Conservation (phyloP, 768 basidiomycete genomes). For the Boletellus ananas region DNA sequence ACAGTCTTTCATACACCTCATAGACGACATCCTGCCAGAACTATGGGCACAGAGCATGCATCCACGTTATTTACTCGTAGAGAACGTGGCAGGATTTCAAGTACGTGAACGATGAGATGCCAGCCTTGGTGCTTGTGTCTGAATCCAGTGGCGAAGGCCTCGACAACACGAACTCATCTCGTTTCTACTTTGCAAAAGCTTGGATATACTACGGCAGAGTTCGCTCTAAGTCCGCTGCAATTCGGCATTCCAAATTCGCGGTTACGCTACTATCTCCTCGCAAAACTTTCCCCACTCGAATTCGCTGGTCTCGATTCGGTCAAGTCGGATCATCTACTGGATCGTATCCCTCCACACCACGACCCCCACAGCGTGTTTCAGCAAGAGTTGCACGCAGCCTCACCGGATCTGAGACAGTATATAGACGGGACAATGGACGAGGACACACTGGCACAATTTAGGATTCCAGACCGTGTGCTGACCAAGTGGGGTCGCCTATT, state of each 20-base stretch:
- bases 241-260: constrained; percentile 82
- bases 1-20: constrained; percentile 68
- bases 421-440: constrained; percentile 10
- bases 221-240: constrained; percentile 71
- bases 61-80: constrained; percentile 62
- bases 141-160: constrained; percentile 44
- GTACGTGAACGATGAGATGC: constrained; percentile 34
- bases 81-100: constrained; percentile 85
- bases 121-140: neutral
- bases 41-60: constrained; percentile 42
- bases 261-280: constrained; percentile 75
- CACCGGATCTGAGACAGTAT: constrained; percentile 10
- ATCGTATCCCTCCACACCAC: constrained; percentile 51
- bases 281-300: constrained; percentile 43
- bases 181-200: constrained; percentile 48
- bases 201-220: constrained; percentile 56
- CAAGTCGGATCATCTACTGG: constrained; percentile 35
- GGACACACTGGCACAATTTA: constrained; percentile 24
- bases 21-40: constrained; percentile 58
- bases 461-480: constrained; percentile 59
- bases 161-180: constrained; percentile 57
- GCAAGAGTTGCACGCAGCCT: neutral
- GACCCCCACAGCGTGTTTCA: constrained; percentile 17
- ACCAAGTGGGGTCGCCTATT: constrained; percentile 76
- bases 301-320: constrained; percentile 31